Evolutionary conservation across 1,284 basidiomycete genomes (phyloP).

Genomic region (Hypsizygus ulmarius): DNA sequence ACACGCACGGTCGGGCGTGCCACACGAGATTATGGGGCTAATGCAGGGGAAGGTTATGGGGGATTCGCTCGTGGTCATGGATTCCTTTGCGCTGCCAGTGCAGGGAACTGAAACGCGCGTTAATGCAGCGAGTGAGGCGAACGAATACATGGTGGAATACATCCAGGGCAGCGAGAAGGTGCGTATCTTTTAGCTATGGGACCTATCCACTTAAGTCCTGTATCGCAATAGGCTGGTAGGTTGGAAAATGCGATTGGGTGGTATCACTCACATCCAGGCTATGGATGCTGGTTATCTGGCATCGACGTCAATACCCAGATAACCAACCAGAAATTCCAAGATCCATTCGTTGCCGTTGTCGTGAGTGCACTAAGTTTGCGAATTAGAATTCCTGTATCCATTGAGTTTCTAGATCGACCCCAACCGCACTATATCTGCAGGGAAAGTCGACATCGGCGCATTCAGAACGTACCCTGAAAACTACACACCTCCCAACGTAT

Average conservation of each 20-base stretch:
- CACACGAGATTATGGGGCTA: conserved; percentile 98
- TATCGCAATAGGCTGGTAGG: conserved; percentile 61
- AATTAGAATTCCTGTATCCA: background rate
- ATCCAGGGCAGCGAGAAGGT: conserved; percentile 79
- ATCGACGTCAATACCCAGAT: conserved; percentile 96
- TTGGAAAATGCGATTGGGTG: conserved; percentile 94
- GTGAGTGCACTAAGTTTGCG: conserved; percentile 44
- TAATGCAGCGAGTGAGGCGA: conserved; percentile 93
- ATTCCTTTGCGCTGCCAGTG: conserved; percentile 95
- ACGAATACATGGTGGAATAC: conserved; percentile 98
- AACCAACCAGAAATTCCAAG: conserved; percentile 92
- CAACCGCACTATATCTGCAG: conserved; percentile 95
- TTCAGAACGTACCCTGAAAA: conserved; percentile 96
- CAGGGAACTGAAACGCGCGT: conserved; percentile 99
- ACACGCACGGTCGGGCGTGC: conserved; percentile 95
- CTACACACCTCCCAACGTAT: conserved; percentile 75
- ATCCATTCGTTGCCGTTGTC: conserved; percentile 97
- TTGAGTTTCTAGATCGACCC: conserved; percentile 80
- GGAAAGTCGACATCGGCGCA: conserved; percentile 97
- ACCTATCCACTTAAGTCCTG: background rate
- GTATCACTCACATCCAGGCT: conserved; percentile 98
- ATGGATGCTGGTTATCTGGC: conserved; percentile 96
- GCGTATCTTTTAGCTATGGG: conserved; percentile 17
- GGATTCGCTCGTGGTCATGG: conserved; percentile 87
- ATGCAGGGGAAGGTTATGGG: conserved; percentile 97